Evolutionary conservation across 495 filamentous ascomycete genomes (phyloP), one percentile per base, ranked within the genome.

Genomic region (Aspergillus ostianus): DNA sequence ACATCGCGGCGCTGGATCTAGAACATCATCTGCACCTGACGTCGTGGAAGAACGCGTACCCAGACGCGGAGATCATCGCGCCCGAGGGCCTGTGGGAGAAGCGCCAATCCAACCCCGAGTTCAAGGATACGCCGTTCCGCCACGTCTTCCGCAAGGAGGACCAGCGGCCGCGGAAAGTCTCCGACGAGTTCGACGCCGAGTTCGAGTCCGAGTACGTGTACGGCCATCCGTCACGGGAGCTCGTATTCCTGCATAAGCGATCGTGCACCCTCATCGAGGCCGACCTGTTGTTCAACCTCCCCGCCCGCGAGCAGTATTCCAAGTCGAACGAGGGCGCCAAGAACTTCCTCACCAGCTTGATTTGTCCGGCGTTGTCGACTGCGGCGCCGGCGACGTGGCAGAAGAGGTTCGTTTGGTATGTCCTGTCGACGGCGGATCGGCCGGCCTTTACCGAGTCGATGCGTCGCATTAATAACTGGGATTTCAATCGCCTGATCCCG

Each of bases 21-120:
- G 89, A 97, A 74, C 94, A 98, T 73, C 93, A 98, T 80, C 89
- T 98, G 68, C 92, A 90, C 76, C 68, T 98, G 18, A 86, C 88
- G 1, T 75, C 88, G 13, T 98, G 94, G 95, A 84, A 89, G 59
- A 73, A 81, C 18, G 90, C 84, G 6, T 98, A 82, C 71, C 92
- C 92, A 0, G 63, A 81, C 20, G 92, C 94, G 8, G 83, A 85
- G 57, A 81, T 98, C 46, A 82, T 98, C 63, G 93, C 87, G 0
- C 90, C 90, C 6, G 90, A 95, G 66, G 93, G 93, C 0, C 82
- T 98, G 3, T 85, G 83, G 49, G 93, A 93, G 77, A 95, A 96
- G 76, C 87, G 93, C 5, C 82, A 85, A 49, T 82, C 82, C 29
- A 82, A 82, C 60, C 68, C 77, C n/a, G 81, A 85, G 64, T 87